Evolutionary conservation across 331 rosid genomes (phyloP).

Genomic region (Dryas integrifolia): DNA sequence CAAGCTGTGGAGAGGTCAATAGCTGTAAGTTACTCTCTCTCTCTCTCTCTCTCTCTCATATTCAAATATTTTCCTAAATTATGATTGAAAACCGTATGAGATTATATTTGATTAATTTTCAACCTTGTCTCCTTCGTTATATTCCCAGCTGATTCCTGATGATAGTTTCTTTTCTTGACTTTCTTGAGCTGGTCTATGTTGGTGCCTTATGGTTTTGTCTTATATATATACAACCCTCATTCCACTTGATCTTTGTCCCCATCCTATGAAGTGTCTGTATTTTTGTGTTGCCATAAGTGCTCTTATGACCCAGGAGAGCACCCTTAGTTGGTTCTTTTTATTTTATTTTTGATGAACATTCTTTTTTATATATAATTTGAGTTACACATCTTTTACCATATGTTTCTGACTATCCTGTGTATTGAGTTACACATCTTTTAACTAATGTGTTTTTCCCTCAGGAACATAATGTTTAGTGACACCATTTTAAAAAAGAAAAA

Average conservation of each 20-base stretch:
- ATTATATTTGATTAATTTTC: background rate
- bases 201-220: background rate
- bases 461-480: background rate
- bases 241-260: background rate
- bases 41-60: background rate
- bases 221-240: background rate
- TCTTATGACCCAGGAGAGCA: background rate
- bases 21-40: slow-evolving; percentile 60
- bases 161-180: background rate
- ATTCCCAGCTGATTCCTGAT: background rate
- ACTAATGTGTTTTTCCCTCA: too few relatives aligned
- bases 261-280: background rate
- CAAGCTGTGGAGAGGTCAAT: slow-evolving; percentile 91
- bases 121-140: background rate
- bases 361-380: background rate
- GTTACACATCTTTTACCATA: background rate
- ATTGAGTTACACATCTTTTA: background rate
- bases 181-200: slow-evolving; percentile 6
- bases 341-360: background rate
- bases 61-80: background rate
- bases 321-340: background rate
- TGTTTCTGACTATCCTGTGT: background rate
- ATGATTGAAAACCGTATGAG: background rate
- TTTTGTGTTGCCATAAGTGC: background rate
- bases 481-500: background rate